phyloP scores from a whole-genome alignment of 768 basidiomycete species.

The Tulasnella sp. region DNA sequence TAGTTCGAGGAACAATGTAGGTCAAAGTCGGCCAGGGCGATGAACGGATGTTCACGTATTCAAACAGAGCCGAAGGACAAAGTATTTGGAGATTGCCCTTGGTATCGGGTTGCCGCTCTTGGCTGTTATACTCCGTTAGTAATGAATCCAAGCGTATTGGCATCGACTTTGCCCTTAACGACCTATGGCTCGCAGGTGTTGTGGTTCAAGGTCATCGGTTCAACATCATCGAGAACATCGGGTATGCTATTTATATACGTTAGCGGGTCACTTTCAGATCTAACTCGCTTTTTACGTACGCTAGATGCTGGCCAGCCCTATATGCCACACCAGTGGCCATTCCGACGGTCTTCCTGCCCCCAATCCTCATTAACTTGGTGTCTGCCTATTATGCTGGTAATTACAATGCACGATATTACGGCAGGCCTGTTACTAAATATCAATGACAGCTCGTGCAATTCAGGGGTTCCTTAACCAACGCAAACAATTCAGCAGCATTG shows the following conservation, averaged over 20 bases:
- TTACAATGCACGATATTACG: slow-evolving; percentile 23
- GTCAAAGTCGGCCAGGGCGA: background rate
- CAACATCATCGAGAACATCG: slow-evolving; percentile 51
- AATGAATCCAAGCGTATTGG: background rate
- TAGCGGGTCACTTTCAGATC: background rate
- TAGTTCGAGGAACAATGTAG: slow-evolving; percentile 27
- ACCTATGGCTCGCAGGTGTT: slow-evolving; percentile 36
- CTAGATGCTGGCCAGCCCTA: slow-evolving; percentile 40
- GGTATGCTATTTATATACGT: slow-evolving; percentile 24
- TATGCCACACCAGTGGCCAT: slow-evolving; percentile 43
- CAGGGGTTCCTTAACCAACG: slow-evolving; percentile 19
- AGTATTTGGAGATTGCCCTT: slow-evolving; percentile 27
- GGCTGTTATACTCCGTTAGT: slow-evolving; percentile 55
- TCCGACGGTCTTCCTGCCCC: slow-evolving; percentile 40
- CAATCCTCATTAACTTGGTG: slow-evolving; percentile 38
- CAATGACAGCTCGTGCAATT: slow-evolving; percentile 6
- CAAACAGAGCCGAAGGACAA: background rate
- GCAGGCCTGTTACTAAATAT: background rate
- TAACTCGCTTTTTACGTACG: background rate
- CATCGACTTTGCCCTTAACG: background rate
- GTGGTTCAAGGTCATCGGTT: slow-evolving; percentile 55
- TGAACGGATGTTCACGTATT: background rate
- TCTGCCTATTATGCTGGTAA: slow-evolving; percentile 40
- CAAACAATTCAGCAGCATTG: slow-evolving; percentile 2
- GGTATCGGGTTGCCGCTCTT: slow-evolving; percentile 50